phyloP scores from a whole-genome alignment of 257 asterid genomes.

The Solanum rostratum region DNA sequence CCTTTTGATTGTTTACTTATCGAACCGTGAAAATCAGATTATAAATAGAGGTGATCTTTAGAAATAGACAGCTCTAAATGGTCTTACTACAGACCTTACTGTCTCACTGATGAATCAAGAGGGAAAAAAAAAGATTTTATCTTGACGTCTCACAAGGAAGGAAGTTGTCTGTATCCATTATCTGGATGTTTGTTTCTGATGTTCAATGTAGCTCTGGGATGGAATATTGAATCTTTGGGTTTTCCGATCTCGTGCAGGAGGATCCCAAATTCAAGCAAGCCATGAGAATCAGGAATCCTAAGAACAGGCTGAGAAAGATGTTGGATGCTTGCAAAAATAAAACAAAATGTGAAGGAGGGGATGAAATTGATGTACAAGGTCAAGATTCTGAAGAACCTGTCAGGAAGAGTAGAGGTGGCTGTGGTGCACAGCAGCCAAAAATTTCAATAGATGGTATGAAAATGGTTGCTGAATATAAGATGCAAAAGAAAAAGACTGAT shows the following conservation, averaged over 20 bases:
- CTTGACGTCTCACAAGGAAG: background rate
- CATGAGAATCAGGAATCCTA: constrained; percentile 71
- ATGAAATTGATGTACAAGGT: constrained; percentile 66
- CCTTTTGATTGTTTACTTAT: background rate
- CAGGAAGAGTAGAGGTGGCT: constrained; percentile 80
- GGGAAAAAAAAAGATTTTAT: background rate
- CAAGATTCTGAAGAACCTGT: constrained; percentile 72
- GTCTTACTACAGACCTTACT: background rate
- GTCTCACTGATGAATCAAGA: background rate
- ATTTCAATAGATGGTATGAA: constrained; percentile 96
- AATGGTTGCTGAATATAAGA: constrained; percentile 90
- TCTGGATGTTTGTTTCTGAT: background rate
- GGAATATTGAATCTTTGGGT: background rate
- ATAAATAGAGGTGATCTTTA: background rate
- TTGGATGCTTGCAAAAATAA: constrained; percentile 85
- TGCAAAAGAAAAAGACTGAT: constrained; percentile 65
- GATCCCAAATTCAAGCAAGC: constrained; percentile 85
- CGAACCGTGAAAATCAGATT: background rate
- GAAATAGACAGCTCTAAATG: background rate
- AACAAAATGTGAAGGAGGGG: constrained; percentile 87
- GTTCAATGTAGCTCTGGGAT: background rate
- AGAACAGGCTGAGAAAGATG: constrained; percentile 63
- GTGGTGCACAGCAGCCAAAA: constrained; percentile 98
- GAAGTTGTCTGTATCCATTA: background rate
- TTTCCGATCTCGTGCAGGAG: constrained; percentile 28